phyloP scores from a whole-genome alignment of 768 basidiomycete species.

The Brasilioporus rufonigricans region DNA sequence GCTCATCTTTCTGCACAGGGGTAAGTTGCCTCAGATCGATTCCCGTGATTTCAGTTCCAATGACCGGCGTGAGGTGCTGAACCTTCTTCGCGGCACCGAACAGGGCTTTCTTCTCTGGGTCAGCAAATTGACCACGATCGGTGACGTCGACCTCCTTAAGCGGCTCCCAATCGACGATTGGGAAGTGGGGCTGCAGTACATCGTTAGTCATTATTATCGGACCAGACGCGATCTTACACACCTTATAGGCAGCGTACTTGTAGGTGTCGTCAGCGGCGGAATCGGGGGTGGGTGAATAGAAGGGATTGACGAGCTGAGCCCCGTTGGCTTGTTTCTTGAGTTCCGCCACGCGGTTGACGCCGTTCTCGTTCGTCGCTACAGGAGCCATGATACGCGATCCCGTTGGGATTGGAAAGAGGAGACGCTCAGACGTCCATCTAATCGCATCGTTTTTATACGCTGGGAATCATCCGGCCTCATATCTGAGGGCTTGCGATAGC shows the following conservation, averaged over 20 bases:
- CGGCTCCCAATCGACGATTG: constrained; percentile 62
- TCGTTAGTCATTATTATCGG: neutral
- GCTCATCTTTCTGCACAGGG: constrained; percentile 70
- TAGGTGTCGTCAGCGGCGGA: constrained; percentile 54
- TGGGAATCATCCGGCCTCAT: neutral
- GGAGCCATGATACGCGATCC: constrained; percentile 42
- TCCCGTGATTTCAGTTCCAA: constrained; percentile 74
- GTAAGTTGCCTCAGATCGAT: constrained; percentile 71
- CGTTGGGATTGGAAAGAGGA: neutral
- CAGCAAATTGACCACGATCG: constrained; percentile 68
- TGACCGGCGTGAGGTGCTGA: constrained; percentile 62
- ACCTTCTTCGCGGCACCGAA: constrained; percentile 65
- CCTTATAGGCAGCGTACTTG: constrained; percentile 58
- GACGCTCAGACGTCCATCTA: neutral
- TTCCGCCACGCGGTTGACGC: constrained; percentile 15
- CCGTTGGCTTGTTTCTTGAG: constrained; percentile 27
- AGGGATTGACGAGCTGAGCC: constrained; percentile 50
- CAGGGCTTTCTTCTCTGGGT: constrained; percentile 64
- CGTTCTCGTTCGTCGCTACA: constrained; percentile 42
- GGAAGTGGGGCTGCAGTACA: constrained; percentile 55
- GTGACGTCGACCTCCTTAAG: constrained; percentile 54
- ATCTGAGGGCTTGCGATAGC: constrained; percentile 8
- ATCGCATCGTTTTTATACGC: constrained; percentile 16
- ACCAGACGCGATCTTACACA: constrained; percentile 20
- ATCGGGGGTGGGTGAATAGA: constrained; percentile 60